Base-by-base conservation (phyloP, 495 filamentous ascomycete genomes). In the Pseudoneurospora amorphoporcata region DNA sequence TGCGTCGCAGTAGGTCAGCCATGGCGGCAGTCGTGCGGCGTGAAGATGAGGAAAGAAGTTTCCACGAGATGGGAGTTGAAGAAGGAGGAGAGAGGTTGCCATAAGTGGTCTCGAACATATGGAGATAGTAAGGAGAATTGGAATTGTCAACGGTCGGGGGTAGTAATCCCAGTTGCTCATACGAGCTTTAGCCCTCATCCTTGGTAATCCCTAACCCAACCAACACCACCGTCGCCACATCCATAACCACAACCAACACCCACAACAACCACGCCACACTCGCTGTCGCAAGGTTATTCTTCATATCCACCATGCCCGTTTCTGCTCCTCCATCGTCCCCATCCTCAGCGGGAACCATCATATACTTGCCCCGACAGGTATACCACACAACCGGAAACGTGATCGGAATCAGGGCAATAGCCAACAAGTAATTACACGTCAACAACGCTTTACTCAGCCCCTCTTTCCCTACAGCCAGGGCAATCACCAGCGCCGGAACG, bases 401-500 rank as follows among this genome's bases (percentile, higher is more conserved):
- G 32, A 85, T 76, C 70, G 86, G 81, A 17, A 84, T 81, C 47
- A 87, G 76, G 16, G 83, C 81, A 10, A 86, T 79, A 70, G 81
- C 81, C 32, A 87, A 74, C 19, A 82, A 77, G 39, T 86, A 81
- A 72, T 87, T 84, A 45, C 73, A 80, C 2, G 77, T 84, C 29
- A 83, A 77, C 17, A 87, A 74, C 47, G 85, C 83, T 3, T 73
- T 72, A 3, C 75, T 74, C 10, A 87, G 72, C 1, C 84, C 85
- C 4, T 76, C 69, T 37, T 86, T 84, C 0, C 91, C 91, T 3
- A 93, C 89, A 0, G 92, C 90, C 0, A 83, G 90, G 3, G 92
- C 92, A 69, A 95, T 90, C 75, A 94, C 90, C 74, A 94, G 92
- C 72, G 86, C 88, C 3, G 92, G 92, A 17, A 89, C 87, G 75